Conservation (phyloP, 2,329 filamentous ascomycete genomes). For the Colletotrichum sp. region DNA sequence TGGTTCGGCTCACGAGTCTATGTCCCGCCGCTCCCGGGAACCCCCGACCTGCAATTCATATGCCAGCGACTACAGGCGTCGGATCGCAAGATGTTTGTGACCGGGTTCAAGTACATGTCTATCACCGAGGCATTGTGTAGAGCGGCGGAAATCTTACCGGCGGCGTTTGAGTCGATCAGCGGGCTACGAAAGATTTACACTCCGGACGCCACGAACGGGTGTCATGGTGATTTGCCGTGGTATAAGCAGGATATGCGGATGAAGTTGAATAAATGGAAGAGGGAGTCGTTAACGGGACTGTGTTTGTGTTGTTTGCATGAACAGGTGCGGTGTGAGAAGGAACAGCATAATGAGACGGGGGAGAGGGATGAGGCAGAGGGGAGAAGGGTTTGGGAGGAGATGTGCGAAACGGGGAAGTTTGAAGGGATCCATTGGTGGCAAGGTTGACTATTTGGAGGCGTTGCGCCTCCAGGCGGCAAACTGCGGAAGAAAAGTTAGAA, state of each 20-base stretch:
- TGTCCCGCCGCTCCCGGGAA: background rate
- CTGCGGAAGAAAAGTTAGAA: too few relatives aligned
- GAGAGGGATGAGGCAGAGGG: background rate
- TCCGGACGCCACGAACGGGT: background rate
- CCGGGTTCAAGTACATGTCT: background rate
- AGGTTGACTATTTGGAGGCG: too few relatives aligned
- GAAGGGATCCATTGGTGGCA: too few relatives aligned
- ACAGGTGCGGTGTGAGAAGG: background rate
- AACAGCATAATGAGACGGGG: background rate
- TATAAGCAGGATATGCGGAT: background rate
- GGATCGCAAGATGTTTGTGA: background rate
- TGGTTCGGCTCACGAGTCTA: background rate
- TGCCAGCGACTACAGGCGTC: background rate
- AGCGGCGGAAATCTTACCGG: background rate
- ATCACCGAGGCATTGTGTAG: background rate
- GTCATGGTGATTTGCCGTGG: background rate
- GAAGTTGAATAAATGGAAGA: background rate
- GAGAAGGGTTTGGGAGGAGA: fast-evolving
- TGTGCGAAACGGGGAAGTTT: background rate
- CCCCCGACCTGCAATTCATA: background rate
- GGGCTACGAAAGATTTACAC: background rate
- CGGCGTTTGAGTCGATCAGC: background rate
- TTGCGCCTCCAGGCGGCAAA: too few relatives aligned
- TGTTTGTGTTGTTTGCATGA: background rate
- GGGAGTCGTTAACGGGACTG: background rate